Conservation (phyloP, 306 rosid species). For the Castanea mollissima region DNA sequence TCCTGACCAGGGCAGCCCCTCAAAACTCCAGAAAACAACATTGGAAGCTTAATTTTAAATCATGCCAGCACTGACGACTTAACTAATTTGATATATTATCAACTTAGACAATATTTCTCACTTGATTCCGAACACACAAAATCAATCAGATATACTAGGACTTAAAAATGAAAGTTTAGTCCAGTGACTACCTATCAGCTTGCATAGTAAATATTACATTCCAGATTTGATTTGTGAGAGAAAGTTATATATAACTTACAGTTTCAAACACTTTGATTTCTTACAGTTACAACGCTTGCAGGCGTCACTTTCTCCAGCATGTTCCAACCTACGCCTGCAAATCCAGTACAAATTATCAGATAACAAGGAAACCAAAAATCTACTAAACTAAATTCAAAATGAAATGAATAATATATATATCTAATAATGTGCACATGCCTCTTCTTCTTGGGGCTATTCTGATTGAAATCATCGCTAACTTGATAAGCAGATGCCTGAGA, state of each 20-base stretch:
- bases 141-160: background rate
- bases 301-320: constrained; percentile 55
- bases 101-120: background rate
- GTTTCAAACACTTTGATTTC: constrained; percentile 93
- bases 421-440: constrained; percentile 39
- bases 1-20: background rate
- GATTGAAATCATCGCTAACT: constrained; percentile 61
- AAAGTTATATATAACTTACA: constrained; percentile 47
- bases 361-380: constrained; percentile 17
- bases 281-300: constrained; percentile 92
- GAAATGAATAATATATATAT: constrained; percentile 5
- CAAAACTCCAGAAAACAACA: background rate
- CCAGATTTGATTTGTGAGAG: constrained; percentile 11
- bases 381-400: background rate
- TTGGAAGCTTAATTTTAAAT: background rate
- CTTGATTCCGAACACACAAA: background rate
- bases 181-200: background rate
- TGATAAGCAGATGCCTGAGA: constrained; percentile 41
- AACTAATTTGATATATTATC: background rate
- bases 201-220: background rate
- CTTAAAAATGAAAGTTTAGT: too few relatives aligned
- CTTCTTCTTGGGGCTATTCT: constrained; percentile 75
- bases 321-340: constrained; percentile 74
- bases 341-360: constrained; percentile 24
- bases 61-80: background rate